Evolutionary conservation across 306 rosid species (phyloP), one percentile per base, ranked within the genome.

Genomic region (Canavalia ensiformis): DNA sequence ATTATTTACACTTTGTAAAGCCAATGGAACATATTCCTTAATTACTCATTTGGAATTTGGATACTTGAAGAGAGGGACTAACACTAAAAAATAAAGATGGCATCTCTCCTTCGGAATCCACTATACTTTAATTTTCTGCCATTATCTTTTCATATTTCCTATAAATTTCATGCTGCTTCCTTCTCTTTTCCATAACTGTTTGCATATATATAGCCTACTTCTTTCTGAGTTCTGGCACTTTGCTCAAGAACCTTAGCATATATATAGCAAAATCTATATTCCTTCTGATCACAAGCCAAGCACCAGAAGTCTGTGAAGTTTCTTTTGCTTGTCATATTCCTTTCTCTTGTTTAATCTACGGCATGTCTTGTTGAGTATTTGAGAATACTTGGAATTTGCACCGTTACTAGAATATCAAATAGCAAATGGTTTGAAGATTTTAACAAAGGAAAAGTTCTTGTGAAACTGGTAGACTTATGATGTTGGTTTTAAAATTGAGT

Each of bases 61-160:
- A 77, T 41, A 65, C 59, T 59, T 55, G 13, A 8, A 60, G 44
- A 4, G 41, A 37, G 37, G 49, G 35, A 63, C 51, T 28, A 54
- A 46, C 66, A 75, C 77, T 82, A 49, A 47, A 76, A 18, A 51
- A 79, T 28, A 77, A 83, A 46, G 45, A 67, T 72, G 86, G 86
- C 82, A 76, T 66, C 75, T 41, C 37, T 51, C 30, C 62, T 82
- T 67, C 74, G 82, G 85, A 85, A 76, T 88, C 84, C 86, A 75
- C 87, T 58, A 28, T 42, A 29, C 54, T 70, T 66, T 54, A 9
- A 62, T 65, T 79, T 65, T 44, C 68, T 25, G 25, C 50, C 75
- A 52, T 76, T 52, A 45, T 10, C 47, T 76, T 83, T 39, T 52
- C 35, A 37, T 37, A 45, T 69, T 72, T 45, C 34, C 51, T 80